A percentile compares a stretch with the other conserved stretches of the same genome.
These are phyloP conservation scores for Talaromyces sp. DNA, from an alignment of 2,329 filamentous ascomycete genomes.

Conservation along the genomic window DNA sequence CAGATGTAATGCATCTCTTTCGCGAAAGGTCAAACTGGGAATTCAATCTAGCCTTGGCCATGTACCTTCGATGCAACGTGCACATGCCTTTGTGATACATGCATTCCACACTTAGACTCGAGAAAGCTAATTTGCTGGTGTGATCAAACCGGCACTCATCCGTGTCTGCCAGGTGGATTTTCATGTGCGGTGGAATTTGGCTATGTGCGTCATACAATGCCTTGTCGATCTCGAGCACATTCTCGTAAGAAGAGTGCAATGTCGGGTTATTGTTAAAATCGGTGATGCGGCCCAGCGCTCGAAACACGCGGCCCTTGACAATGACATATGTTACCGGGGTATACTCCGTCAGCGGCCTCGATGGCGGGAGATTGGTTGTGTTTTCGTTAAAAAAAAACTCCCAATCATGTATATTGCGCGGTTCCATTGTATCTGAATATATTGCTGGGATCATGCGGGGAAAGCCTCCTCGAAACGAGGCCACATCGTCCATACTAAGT, in stretches of 20 bases:
- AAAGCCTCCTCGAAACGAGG: conserved; percentile 63
- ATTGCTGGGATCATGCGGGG: conserved; percentile 61
- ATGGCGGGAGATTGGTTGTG: conserved; percentile 49
- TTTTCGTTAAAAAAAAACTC: conserved; percentile 53
- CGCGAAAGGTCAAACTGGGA: conserved; percentile 78
- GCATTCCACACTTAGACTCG: conserved; percentile 1
- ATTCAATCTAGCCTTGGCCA: conserved; percentile 69
- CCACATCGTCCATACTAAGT: conserved; percentile 57
- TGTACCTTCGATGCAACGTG: conserved; percentile 81
- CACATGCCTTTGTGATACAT: conserved; percentile 88
- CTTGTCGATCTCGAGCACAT: conserved; percentile 56
- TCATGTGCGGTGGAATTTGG: conserved; percentile 65
- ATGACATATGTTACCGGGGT: conserved; percentile 50
- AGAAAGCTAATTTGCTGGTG: neutral
- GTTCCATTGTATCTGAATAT: conserved; percentile 58
- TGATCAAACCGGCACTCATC: neutral
- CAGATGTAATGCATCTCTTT: conserved; percentile 75
- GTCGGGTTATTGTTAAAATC: conserved; percentile 36
- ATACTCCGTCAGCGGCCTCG: conserved; percentile 54
- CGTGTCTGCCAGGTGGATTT: neutral
- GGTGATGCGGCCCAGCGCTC: conserved; percentile 40
- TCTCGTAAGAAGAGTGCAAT: conserved; percentile 51
- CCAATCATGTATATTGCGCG: conserved; percentile 60
- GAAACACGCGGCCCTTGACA: conserved; percentile 39
- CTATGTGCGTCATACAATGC: conserved; percentile 53